phyloP scores from a whole-genome alignment of 1,284 basidiomycete genomes.

The Malassezia dermatis region DNA sequence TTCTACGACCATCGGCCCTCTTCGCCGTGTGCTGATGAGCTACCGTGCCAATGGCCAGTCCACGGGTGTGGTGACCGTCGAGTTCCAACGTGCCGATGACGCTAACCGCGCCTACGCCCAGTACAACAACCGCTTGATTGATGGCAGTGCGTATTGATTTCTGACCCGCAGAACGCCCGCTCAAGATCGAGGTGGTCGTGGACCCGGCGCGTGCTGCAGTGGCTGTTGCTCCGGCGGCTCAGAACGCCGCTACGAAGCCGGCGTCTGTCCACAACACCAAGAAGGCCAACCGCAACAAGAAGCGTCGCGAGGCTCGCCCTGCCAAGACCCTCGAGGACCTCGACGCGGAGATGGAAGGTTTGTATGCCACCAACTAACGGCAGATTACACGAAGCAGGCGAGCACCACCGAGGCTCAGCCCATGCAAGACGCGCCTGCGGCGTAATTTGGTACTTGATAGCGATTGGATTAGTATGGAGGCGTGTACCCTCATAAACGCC shows the following conservation, averaged over 20 bases:
- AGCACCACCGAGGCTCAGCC: slow-evolving; percentile 12
- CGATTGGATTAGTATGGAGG: neutral
- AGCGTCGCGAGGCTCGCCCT: slow-evolving; percentile 48
- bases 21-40: slow-evolving; percentile 70
- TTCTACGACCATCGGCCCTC: slow-evolving; percentile 74
- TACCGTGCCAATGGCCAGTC: slow-evolving; percentile 76
- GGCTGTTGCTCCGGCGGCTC: slow-evolving; percentile 53
- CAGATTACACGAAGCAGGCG: slow-evolving; percentile 34
- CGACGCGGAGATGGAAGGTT: slow-evolving; percentile 57
- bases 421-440: slow-evolving; percentile 11
- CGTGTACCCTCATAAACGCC: neutral
- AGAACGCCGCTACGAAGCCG: slow-evolving; percentile 54
- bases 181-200: slow-evolving; percentile 95
- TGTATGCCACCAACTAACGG: neutral
- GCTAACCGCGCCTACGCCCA: slow-evolving; percentile 81
- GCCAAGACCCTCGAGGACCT: slow-evolving; percentile 55
- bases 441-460: neutral
- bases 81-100: slow-evolving; percentile 76
- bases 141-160: slow-evolving; percentile 57
- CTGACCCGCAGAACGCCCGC: slow-evolving; percentile 59
- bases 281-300: slow-evolving; percentile 50
- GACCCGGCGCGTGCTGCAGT: slow-evolving; percentile 64
- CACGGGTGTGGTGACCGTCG: slow-evolving; percentile 77
- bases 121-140: slow-evolving; percentile 98
- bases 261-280: slow-evolving; percentile 51